Percentiles rank a stretch among this genome's conserved stretches.
Conservation (phyloP, 352 stramenopile species). For the Phytophthora colocasiae region DNA sequence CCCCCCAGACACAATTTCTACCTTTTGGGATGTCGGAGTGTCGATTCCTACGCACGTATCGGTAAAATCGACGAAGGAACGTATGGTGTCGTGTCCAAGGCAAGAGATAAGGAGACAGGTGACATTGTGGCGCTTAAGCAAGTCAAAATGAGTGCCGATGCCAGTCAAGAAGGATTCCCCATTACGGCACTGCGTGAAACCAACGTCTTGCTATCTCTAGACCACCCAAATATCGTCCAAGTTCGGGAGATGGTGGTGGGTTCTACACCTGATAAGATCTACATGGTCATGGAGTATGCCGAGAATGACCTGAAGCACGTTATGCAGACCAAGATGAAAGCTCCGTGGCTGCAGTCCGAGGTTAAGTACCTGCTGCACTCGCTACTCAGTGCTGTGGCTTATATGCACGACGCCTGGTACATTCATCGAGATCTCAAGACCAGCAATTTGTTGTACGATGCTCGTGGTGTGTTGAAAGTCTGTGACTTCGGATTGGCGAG, state of each 20-base stretch:
- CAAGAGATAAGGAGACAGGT: slow-evolving; percentile 87
- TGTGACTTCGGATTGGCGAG: slow-evolving; percentile 89
- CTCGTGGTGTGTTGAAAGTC: slow-evolving; percentile 76
- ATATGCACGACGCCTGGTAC: slow-evolving; percentile 94
- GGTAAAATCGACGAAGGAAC: slow-evolving; percentile 96
- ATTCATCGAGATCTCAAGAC: slow-evolving; percentile 99
- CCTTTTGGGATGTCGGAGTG: slow-evolving; percentile 91
- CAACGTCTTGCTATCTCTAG: slow-evolving; percentile 82
- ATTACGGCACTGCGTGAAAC: slow-evolving; percentile 88
- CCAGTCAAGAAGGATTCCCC: slow-evolving; percentile 85
- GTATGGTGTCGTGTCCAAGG: slow-evolving; percentile 97
- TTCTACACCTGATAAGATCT: slow-evolving; percentile 89
- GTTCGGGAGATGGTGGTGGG: slow-evolving; percentile 91
- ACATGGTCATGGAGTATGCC: slow-evolving; percentile 93
- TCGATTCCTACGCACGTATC: slow-evolving; percentile 96
- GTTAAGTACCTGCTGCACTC: slow-evolving; percentile 95
- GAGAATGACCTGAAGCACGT: slow-evolving; percentile 89
- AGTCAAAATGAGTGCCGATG: slow-evolving; percentile 82
- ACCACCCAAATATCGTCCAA: slow-evolving; percentile 89
- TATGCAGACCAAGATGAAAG: slow-evolving; percentile 86
- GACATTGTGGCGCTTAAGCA: slow-evolving; percentile 95
- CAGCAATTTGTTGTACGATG: slow-evolving; percentile 97
- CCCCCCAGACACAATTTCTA: slow-evolving; percentile 72
- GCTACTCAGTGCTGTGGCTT: slow-evolving; percentile 87
- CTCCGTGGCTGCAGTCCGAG: slow-evolving; percentile 88